Base-by-base conservation (phyloP, 352 stramenopile species). In the Aphanomyces euteiches region DNA sequence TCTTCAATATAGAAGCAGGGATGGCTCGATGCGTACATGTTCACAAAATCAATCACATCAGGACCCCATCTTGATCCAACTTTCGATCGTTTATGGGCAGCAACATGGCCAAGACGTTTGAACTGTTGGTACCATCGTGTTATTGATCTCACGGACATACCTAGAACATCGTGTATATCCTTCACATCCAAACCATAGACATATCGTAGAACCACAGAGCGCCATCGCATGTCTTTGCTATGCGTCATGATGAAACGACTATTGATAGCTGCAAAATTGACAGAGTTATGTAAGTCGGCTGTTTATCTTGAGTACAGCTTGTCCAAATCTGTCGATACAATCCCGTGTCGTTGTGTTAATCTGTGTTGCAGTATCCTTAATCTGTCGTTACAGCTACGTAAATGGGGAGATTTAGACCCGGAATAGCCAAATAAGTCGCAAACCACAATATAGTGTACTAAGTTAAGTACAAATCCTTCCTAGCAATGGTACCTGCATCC, bases 1-100 rank as follows among this genome's bases (percentile, higher is more conserved):
- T 77, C 69, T 56, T 79, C 69, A 4, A 77, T 54, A 37, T 77
- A 79, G 57, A 79, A 75, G 34, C 75, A 75, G 8, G 69, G 72
- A 36, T 79, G 75, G 17, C 15, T 13, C 15, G 67, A 21, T 0
- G 77, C 66, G n/a, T 74, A 79, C 0, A 61, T 34, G 0, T 69
- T 28, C 0, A 76, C 69, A 21, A 75, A 76, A 0, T 37, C 12
- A 37, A 72, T 74, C 21, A 67, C 65, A 0, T 60, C 34, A 19
- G 48, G 66, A 4, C 7, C 7, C 56, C 56, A 63, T 8, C 7
- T 10, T 13, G 34, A 40, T 12, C 56, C 28, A 28, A 2, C 0
- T 28, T 34, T 15, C 10, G n/a, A 7, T 39, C 7, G 8, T 39
- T 7, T 13, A 7, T 15, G 6, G 12, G 7, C 13, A 17, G 28